Percentiles rank a stretch among this genome's conserved stretches.
Evolutionary conservation across 176 grass and related monocot species (phyloP).

Genomic region (Cenchrus fungigraminus): DNA sequence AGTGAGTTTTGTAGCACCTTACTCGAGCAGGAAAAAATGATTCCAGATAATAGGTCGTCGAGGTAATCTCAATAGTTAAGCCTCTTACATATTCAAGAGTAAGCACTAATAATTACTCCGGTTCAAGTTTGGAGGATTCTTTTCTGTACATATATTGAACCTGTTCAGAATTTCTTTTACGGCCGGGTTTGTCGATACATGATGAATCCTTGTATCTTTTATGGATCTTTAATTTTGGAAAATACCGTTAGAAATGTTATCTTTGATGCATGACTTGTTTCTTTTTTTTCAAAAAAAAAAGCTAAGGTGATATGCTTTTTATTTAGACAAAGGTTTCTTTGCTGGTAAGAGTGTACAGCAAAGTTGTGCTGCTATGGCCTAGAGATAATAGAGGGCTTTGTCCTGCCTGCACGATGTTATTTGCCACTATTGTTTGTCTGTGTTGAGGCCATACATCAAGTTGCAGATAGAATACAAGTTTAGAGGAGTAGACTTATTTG

Average conservation of each 20-base stretch:
- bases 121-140: too few species aligned
- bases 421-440: background rate
- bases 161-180: background rate
- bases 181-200: background rate
- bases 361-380: background rate
- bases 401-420: background rate
- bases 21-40: background rate
- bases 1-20: background rate
- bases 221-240: background rate
- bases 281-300: background rate
- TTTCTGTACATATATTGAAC: background rate
- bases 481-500: background rate
- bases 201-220: background rate
- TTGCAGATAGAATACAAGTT: conserved; percentile 5
- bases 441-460: background rate
- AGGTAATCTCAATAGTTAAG: background rate
- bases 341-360: background rate
- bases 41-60: background rate
- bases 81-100: background rate
- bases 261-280: background rate
- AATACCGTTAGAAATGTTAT: background rate
- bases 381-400: conserved; percentile 16
- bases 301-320: background rate
- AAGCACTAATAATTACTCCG: background rate
- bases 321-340: background rate